Conservation (phyloP, 371 early-diverging fungal species). For the Circinella umbellata region DNA sequence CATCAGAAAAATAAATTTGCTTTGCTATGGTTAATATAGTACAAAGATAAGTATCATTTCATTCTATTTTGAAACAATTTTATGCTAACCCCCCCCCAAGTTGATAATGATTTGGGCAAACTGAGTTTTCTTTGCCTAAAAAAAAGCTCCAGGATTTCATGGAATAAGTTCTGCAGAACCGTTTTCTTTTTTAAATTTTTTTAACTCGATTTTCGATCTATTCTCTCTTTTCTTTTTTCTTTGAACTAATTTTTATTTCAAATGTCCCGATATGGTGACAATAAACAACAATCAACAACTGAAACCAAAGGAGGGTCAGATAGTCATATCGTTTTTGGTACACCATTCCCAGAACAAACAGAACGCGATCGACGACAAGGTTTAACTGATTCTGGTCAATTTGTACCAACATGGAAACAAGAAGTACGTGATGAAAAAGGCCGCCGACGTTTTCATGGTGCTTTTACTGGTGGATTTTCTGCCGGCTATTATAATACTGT, state of each 20-base stretch:
- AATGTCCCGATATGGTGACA: slow-evolving; percentile 13
- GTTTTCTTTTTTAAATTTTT: no score
- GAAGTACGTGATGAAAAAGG: slow-evolving; percentile 83
- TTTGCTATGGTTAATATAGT: no score
- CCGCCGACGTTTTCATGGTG: slow-evolving; percentile 89
- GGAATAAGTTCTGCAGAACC: no score
- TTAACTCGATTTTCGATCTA: not conserved
- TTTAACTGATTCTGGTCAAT: slow-evolving; percentile 49
- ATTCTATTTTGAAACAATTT: no score
- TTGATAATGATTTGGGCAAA: no score
- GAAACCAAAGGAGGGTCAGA: slow-evolving; percentile 14
- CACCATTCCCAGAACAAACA: slow-evolving; percentile 55
- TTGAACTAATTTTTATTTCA: not conserved
- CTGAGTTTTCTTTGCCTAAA: no score
- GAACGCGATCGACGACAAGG: slow-evolving; percentile 48
- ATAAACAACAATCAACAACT: not conserved
- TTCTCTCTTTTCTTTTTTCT: not conserved
- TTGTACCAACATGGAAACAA: slow-evolving; percentile 61
- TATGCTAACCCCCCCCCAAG: no score
- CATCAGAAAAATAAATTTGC: no score
- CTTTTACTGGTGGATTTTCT: slow-evolving; percentile 93
- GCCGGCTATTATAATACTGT: slow-evolving; percentile 96
- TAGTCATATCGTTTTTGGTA: slow-evolving; percentile 50
- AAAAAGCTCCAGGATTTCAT: no score
- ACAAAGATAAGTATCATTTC: no score